Conservation (phyloP, 2,329 filamentous ascomycete genomes). For the Aspergillus unguis region DNA sequence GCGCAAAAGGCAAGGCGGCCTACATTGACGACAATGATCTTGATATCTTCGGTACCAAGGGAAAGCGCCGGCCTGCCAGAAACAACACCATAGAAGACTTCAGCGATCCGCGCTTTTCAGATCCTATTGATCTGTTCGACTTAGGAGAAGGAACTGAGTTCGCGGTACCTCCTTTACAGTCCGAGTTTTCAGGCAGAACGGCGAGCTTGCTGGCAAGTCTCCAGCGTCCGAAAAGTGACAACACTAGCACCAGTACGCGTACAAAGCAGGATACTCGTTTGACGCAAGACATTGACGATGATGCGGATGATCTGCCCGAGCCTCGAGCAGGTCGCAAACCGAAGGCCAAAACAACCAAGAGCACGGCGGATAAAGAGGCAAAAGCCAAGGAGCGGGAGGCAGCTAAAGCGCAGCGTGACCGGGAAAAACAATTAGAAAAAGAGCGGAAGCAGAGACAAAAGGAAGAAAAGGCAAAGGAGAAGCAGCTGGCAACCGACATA, state of each 20-base stretch:
- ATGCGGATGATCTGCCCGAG: conserved; percentile 44
- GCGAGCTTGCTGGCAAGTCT: conserved; percentile 39
- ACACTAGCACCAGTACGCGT: conserved; percentile 4
- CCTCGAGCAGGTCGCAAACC: conserved; percentile 22
- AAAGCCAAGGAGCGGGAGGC: conserved; percentile 55
- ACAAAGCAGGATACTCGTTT: neutral
- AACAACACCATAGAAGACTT: conserved; percentile 33
- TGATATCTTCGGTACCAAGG: neutral
- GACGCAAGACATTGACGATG: conserved; percentile 1
- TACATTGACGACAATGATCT: conserved; percentile 29
- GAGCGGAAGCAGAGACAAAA: conserved; percentile 43
- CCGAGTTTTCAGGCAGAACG: conserved; percentile 40
- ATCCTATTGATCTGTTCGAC: conserved; percentile 25
- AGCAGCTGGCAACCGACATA: conserved; percentile 62
- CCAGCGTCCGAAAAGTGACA: conserved; percentile 7
- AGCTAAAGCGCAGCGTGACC: conserved; percentile 47
- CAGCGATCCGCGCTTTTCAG: conserved; percentile 28
- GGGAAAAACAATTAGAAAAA: conserved; percentile 58
- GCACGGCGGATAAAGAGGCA: conserved; percentile 37
- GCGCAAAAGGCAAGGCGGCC: neutral
- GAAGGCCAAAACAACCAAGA: conserved; percentile 32
- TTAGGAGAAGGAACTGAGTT: conserved; percentile 1
- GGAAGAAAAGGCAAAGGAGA: conserved; percentile 61
- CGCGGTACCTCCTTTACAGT: conserved; percentile 13
- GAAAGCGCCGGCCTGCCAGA: neutral